These are phyloP conservation scores for Lecanosticta acicola DNA, from an alignment of 2,329 filamentous ascomycete species.

Conservation along the genomic window DNA sequence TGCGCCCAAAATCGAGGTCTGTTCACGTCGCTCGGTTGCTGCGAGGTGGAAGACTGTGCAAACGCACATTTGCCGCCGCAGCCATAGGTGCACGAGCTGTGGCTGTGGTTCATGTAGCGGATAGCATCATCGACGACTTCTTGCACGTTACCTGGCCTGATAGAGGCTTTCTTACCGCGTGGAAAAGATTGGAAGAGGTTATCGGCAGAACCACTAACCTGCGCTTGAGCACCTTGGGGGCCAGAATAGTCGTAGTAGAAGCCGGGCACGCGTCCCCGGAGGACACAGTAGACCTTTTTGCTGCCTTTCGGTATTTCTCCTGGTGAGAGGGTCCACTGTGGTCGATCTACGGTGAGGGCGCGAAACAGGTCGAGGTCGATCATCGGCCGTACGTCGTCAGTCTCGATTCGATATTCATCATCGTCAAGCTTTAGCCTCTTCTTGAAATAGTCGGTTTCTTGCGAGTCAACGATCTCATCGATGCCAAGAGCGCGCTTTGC, in stretches of 20 bases:
- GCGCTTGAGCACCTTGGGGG: constrained; percentile 6
- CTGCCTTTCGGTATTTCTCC: constrained; percentile 2
- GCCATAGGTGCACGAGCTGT: constrained; percentile 2
- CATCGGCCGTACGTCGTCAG: background rate
- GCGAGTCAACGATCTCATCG: too few species aligned
- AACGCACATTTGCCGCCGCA: constrained; percentile 8
- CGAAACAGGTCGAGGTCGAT: background rate
- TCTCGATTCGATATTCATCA: too few species aligned
- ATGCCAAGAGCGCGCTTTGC: too few species aligned
- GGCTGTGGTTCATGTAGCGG: constrained; percentile 11
- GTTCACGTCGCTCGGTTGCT: too few species aligned
- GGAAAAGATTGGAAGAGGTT: constrained; percentile 9
- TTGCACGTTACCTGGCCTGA: constrained; percentile 3
- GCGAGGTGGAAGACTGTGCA: too few species aligned
- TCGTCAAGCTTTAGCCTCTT: too few species aligned
- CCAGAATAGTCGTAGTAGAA: constrained; percentile 14
- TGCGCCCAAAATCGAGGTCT: too few species aligned
- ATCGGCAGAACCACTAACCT: constrained; percentile 6
- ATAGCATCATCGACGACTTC: constrained; percentile 5
- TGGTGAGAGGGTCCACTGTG: constrained; percentile 4
- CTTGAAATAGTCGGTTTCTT: too few species aligned
- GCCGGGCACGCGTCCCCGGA: constrained; percentile 8
- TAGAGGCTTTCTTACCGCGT: constrained; percentile 4
- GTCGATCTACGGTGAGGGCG: background rate
- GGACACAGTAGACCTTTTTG: constrained; percentile 12